These are phyloP conservation scores for Theobroma cacao DNA, from an alignment of 345 rosid species.

Conservation along the genomic window DNA sequence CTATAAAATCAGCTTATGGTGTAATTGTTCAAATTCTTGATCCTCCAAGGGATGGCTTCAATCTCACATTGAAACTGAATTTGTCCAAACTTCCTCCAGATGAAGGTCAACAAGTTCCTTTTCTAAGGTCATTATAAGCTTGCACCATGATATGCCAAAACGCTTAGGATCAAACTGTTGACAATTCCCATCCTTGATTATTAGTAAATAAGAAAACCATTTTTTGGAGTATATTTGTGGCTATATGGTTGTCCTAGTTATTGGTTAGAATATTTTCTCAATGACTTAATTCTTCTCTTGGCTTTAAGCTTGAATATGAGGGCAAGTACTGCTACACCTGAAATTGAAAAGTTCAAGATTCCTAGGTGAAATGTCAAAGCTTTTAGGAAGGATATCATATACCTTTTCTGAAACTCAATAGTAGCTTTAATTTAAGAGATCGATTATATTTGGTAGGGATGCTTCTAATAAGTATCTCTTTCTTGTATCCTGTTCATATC, in stretches of 20 bases:
- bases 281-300: neutral
- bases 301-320: neutral
- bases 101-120: constrained; percentile 70
- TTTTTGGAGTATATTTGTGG: neutral
- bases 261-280: neutral
- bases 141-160: constrained; percentile 20
- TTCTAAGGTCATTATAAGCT: constrained; percentile 47
- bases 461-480: neutral
- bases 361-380: neutral
- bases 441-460: neutral
- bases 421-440: neutral
- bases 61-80: constrained; percentile 87
- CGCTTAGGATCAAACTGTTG: constrained; percentile 9
- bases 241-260: neutral
- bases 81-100: constrained; percentile 79
- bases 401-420: neutral
- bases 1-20: constrained; percentile 78
- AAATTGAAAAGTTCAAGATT: neutral
- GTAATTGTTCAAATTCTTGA: constrained; percentile 86
- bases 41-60: constrained; percentile 96
- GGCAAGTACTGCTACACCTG: neutral
- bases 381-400: neutral
- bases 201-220: neutral
- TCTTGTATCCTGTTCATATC: no score
- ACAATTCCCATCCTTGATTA: neutral